Conservation (phyloP, 2,329 filamentous ascomycete species). For the Clonostachys rhizophaga region DNA sequence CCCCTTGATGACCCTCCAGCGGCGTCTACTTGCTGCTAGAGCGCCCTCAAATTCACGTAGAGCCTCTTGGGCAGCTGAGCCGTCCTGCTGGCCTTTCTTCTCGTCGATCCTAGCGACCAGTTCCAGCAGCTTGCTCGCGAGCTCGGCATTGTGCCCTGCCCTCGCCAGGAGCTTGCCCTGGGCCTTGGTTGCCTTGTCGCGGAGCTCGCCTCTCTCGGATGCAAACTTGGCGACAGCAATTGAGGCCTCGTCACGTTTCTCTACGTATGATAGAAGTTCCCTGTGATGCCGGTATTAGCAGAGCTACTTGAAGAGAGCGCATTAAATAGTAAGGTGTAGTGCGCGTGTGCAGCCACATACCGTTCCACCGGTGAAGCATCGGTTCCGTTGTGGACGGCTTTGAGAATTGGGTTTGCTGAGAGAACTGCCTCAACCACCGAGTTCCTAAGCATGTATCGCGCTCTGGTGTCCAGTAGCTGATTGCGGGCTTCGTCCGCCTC, state of each 20-base stretch:
- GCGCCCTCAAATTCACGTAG: constrained; percentile 54
- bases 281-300: constrained; percentile 28
- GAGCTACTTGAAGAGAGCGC: neutral
- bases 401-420: constrained; percentile 70
- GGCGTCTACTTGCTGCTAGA: constrained; percentile 57
- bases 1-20: constrained; percentile 72
- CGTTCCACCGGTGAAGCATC: constrained; percentile 63
- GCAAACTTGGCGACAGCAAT: constrained; percentile 57
- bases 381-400: constrained; percentile 67
- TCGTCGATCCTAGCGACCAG: constrained; percentile 53
- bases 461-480: constrained; percentile 65
- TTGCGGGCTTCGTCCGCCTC: constrained; percentile 55
- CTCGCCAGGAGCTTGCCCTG: constrained; percentile 54
- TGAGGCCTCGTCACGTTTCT: constrained; percentile 63
- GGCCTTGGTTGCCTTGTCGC: constrained; percentile 47
- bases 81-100: constrained; percentile 28
- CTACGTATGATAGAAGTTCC: constrained; percentile 61
- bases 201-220: constrained; percentile 41
- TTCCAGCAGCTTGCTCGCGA: constrained; percentile 58
- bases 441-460: constrained; percentile 64
- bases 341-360: constrained; percentile 32
- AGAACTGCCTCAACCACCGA: constrained; percentile 65
- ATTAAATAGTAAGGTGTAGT: neutral
- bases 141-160: constrained; percentile 55
- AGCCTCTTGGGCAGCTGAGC: neutral